phyloP scores from a whole-genome alignment of 305 asterid species.

The Solanum hybrid region DNA sequence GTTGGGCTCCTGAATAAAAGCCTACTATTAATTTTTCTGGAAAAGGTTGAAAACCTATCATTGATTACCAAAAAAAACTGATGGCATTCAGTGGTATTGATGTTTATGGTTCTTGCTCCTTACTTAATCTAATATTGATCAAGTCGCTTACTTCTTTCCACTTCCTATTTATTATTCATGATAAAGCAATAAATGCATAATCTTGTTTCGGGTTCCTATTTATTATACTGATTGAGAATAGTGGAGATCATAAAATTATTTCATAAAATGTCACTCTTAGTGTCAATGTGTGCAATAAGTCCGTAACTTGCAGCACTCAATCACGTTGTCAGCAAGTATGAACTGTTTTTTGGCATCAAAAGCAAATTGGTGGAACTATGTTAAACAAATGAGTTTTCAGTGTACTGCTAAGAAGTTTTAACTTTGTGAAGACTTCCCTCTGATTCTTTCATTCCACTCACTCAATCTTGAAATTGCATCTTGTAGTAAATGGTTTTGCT shows the following conservation, averaged over 20 bases:
- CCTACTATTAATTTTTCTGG: not conserved
- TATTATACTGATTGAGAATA: not conserved
- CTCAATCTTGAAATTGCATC: not conserved
- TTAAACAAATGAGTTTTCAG: not conserved
- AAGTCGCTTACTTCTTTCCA: not conserved
- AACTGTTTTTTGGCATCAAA: not conserved
- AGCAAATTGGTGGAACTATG: not conserved
- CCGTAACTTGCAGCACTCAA: not conserved
- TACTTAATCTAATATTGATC: not conserved
- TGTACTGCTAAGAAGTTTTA: not conserved
- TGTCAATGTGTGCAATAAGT: not conserved
- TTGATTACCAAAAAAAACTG: not conserved
- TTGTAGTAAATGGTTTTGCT: not conserved
- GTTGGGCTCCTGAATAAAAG: not conserved
- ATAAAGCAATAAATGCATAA: not conserved
- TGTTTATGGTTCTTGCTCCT: not conserved
- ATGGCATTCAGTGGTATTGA: not conserved
- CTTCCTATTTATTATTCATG: conserved; percentile 1
- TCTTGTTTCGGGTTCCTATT: not conserved
- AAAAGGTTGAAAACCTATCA: not conserved
- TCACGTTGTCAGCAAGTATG: not conserved
- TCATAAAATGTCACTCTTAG: not conserved
- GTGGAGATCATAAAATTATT: not conserved
- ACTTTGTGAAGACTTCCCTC: not conserved
- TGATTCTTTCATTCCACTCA: not conserved